A percentile compares a stretch with the other conserved stretches of the same genome.
Conservation (phyloP, 1,284 basidiomycete genomes). For the Hymenochaete sp. region DNA sequence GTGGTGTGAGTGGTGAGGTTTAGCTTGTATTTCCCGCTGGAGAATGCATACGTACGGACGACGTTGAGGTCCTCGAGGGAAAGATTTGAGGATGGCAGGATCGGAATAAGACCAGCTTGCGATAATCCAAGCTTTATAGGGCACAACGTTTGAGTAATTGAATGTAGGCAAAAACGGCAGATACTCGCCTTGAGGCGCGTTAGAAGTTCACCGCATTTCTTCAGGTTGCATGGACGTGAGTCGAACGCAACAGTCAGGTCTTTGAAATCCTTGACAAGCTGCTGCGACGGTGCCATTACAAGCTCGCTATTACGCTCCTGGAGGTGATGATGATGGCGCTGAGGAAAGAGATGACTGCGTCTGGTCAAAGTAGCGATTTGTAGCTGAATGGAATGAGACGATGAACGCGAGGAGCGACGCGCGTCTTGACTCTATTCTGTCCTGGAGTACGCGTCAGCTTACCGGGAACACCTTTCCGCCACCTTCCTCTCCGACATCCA, state of each 20-base stretch:
- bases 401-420: too few relatives aligned
- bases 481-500: too few relatives aligned
- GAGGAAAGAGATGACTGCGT: too few relatives aligned
- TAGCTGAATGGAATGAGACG: too few relatives aligned
- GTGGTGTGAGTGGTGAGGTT: constrained; percentile 12
- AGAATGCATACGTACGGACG: constrained; percentile 46
- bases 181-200: constrained; percentile 61
- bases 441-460: too few relatives aligned
- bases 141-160: neutral
- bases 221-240: constrained; percentile 53
- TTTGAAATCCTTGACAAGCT: constrained; percentile 53
- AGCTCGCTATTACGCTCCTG: too few relatives aligned
- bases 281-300: constrained; percentile 41
- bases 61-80: constrained; percentile 56
- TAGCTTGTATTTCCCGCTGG: constrained; percentile 1
- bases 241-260: constrained; percentile 56
- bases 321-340: too few relatives aligned
- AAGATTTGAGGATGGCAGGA: constrained; percentile 48
- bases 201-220: constrained; percentile 53
- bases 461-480: too few relatives aligned
- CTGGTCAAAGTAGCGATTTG: too few relatives aligned
- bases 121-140: constrained; percentile 67
- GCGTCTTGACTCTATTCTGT: too few relatives aligned
- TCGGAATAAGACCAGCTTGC: constrained; percentile 57
- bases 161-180: neutral